Base-by-base conservation (phyloP, 1,284 basidiomycete genomes). In the Boletus mariae region DNA sequence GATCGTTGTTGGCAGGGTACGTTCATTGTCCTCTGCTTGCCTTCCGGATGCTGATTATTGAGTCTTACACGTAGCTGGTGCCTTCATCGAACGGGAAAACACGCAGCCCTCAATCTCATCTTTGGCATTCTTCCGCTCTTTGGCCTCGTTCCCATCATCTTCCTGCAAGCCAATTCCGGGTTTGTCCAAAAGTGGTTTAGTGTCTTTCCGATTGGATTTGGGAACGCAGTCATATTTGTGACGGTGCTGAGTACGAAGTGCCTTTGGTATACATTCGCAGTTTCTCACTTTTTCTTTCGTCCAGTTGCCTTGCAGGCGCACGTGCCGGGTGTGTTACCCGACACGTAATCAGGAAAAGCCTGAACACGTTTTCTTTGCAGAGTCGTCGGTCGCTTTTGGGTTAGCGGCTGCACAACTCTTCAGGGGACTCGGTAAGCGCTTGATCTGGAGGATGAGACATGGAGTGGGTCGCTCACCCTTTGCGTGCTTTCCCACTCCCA, bases 271-370 rank as follows among this genome's bases (percentile, higher is more conserved):
- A 13, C 10, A 23, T 44, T 9, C 15, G 4, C 5, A n/a, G 12
- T 13, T 11, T 12, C 38, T 41, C 10, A 25, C 38, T 1, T 11
- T 41, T 15, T 20, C 8, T 34, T 28, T 10, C 9, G 0, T 42
- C 37, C 26, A 63, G 59, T 60, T 20, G 59, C 59, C 11, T 20
- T 63, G 4, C 61, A 61, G 7, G 61, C 37, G 6, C 48, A 60
- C 31, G 10, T 60, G n/a, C 47, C 48, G 2, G 48, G 61, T 63
- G 15, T 5, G 55, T 58, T 29, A 2, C 8, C 13, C 32, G 13
- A 34, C 6, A 5, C 1, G 11, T 5, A 23, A 1, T 8, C 23
- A 9, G 10, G 15, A 15, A 0, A 10, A 32, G 23, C 10, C 29
- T 57, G 13, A 57, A 34, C 6, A 4, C 7, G 17, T 35, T 26